Conservation (phyloP, 106 monocot genomes). For the Apostasia shenzhenica region DNA sequence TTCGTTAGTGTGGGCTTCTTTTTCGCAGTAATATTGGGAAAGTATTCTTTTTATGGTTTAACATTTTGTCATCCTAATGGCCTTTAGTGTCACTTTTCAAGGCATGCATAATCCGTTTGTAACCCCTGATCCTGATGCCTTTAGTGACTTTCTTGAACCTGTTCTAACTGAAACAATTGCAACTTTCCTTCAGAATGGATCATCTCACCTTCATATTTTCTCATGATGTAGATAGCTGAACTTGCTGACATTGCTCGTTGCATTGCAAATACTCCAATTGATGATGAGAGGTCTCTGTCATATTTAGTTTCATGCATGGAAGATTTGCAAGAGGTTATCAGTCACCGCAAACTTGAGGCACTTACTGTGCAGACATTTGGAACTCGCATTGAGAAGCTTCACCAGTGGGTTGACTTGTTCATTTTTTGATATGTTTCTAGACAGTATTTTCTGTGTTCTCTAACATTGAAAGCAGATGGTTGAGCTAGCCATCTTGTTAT, state of each 20-base stretch:
- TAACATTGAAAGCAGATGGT: no score
- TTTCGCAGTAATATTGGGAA: no score
- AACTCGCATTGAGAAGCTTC: slow-evolving; percentile 92
- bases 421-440: neutral
- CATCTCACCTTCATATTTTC: neutral
- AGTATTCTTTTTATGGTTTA: no score
- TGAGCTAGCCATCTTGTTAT: neutral
- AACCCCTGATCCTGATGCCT: neutral
- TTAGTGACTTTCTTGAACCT: neutral
- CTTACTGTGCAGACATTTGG: slow-evolving; percentile 99
- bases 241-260: slow-evolving; percentile 99
- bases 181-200: neutral
- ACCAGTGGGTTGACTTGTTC: slow-evolving; percentile 41
- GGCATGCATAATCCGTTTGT: no score
- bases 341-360: slow-evolving; percentile 77
- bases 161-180: neutral
- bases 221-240: slow-evolving; percentile 57
- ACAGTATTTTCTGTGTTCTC: neutral
- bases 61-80: no score
- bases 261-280: slow-evolving; percentile 60
- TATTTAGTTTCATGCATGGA: slow-evolving; percentile 85
- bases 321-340: slow-evolving; percentile 95
- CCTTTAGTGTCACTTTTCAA: no score
- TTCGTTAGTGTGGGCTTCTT: no score
- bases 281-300: slow-evolving; percentile 70